phyloP scores from a whole-genome alignment of 2,329 filamentous ascomycete genomes.

The Lecanicillium sp. region DNA sequence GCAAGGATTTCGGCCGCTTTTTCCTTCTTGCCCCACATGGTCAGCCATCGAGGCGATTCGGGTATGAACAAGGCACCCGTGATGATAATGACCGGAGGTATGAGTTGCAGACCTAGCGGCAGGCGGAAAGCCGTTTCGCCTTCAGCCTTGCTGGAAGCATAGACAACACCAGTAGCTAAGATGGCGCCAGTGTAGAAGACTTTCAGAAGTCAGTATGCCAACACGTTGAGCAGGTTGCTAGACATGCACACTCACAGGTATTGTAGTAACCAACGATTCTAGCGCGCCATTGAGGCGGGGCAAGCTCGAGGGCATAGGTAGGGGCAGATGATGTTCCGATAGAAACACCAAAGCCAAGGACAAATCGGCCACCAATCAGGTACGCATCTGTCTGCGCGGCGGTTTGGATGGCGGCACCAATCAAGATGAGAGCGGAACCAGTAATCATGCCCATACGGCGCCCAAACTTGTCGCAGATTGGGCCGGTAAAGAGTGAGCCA shows the following conservation, averaged over 20 bases:
- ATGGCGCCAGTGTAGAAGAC: slow-evolving; percentile 40
- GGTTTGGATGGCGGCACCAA: slow-evolving; percentile 30
- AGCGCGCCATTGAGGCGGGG: slow-evolving; percentile 44
- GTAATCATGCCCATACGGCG: slow-evolving; percentile 32
- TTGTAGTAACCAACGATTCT: slow-evolving; percentile 31
- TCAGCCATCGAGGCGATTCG: slow-evolving; percentile 34
- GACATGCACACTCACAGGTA: slow-evolving; percentile 19
- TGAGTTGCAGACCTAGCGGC: slow-evolving; percentile 28
- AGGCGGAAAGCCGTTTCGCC: slow-evolving; percentile 26
- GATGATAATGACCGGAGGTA: slow-evolving; percentile 28
- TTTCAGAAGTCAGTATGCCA: not conserved
- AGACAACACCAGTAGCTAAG: slow-evolving; percentile 44
- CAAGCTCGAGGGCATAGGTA: slow-evolving; percentile 37
- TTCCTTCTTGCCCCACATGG: slow-evolving; percentile 27
- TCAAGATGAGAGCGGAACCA: slow-evolving; percentile 30
- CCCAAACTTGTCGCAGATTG: slow-evolving; percentile 31
- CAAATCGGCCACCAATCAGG: slow-evolving; percentile 42
- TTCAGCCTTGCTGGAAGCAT: slow-evolving; percentile 34
- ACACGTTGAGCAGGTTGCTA: not conserved
- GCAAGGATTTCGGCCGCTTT: slow-evolving; percentile 26
- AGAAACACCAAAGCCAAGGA: slow-evolving; percentile 44
- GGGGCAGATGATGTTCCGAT: slow-evolving; percentile 30
- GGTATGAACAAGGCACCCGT: slow-evolving; percentile 26
- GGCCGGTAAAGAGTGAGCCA: slow-evolving; percentile 30
- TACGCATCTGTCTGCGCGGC: slow-evolving; percentile 26